These are phyloP conservation scores for Populus hybrid DNA, from an alignment of 441 rosid genomes.

Conservation along the genomic window DNA sequence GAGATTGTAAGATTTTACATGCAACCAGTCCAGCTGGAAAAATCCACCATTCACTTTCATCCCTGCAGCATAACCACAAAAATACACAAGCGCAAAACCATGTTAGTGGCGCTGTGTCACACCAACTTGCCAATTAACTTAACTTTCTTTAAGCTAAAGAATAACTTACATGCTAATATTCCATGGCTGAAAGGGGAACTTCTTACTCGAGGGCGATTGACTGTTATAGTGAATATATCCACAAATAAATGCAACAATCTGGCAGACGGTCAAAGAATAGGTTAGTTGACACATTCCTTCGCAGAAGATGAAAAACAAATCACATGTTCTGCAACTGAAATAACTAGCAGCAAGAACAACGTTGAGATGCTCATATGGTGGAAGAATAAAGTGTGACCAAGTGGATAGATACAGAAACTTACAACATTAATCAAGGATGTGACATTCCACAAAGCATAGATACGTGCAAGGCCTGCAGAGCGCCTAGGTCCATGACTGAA, in stretches of 20 bases:
- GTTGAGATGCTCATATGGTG: background rate
- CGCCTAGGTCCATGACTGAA: slow-evolving; percentile 99
- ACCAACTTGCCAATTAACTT: background rate
- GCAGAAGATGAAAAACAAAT: slow-evolving; percentile 7
- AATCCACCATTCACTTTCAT: slow-evolving; percentile 99
- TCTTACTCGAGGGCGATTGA: slow-evolving; percentile 65
- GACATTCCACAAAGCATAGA: slow-evolving; percentile 94
- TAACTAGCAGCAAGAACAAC: background rate
- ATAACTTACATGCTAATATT: slow-evolving; percentile 91
- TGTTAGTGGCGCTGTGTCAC: background rate
- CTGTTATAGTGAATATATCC: slow-evolving; percentile 77
- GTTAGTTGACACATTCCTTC: background rate
- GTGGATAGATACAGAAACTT: slow-evolving; percentile 33
- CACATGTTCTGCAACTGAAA: background rate
- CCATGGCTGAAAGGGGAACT: slow-evolving; percentile 85
- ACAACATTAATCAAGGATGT: slow-evolving; percentile 91
- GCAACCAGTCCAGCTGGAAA: slow-evolving; percentile 89
- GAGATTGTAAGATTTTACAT: slow-evolving; percentile 90
- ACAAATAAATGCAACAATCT: slow-evolving; percentile 89
- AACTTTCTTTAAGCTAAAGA: slow-evolving; percentile 4
- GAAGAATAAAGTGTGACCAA: background rate
- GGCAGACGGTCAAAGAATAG: slow-evolving; percentile 22
- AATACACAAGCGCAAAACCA: background rate
- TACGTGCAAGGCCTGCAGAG: slow-evolving; percentile 96
- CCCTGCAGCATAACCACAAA: slow-evolving; percentile 59